These are phyloP conservation scores for Apiospora saccharicola DNA, from an alignment of 2,329 filamentous ascomycete species.

Conservation along the genomic window DNA sequence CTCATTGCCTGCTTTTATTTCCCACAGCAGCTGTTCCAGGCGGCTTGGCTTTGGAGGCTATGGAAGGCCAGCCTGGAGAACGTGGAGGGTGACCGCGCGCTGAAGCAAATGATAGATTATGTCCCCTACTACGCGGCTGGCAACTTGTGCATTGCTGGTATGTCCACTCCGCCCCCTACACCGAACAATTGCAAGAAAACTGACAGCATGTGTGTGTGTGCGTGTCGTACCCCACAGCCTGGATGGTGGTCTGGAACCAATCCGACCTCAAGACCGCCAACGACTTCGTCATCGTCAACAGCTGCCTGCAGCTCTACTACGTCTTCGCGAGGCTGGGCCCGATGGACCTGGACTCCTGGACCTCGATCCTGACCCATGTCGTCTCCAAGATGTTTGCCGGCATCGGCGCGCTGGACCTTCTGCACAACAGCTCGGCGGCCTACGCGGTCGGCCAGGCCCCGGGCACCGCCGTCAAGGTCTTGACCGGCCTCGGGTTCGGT, in stretches of 20 bases:
- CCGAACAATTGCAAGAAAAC: too few relatives aligned
- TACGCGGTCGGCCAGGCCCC: constrained; percentile 59
- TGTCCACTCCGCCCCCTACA: constrained; percentile 33
- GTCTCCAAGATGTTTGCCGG: constrained; percentile 67
- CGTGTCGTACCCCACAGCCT: constrained; percentile 43
- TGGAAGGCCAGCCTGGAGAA: constrained; percentile 54
- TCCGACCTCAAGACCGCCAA: constrained; percentile 58
- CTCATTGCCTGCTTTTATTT: constrained; percentile 69
- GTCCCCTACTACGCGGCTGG: constrained; percentile 63
- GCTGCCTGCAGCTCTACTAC: constrained; percentile 61
- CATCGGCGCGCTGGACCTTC: constrained; percentile 64
- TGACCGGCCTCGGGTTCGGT: constrained; percentile 62
- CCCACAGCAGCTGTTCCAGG: constrained; percentile 65
- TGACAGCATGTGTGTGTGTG: background rate
- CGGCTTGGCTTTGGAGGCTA: constrained; percentile 64
- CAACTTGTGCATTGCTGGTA: constrained; percentile 65
- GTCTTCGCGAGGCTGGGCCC: constrained; percentile 54
- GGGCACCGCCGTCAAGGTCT: constrained; percentile 53
- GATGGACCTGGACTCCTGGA: constrained; percentile 57
- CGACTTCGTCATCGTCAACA: constrained; percentile 64
- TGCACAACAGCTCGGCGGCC: constrained; percentile 65
- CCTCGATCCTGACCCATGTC: constrained; percentile 63
- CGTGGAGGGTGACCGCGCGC: constrained; percentile 47
- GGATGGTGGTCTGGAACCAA: constrained; percentile 70
- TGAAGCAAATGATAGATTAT: constrained; percentile 59